These are phyloP conservation scores for California macrophylla DNA, from an alignment of 441 rosid species.

Conservation along the genomic window DNA sequence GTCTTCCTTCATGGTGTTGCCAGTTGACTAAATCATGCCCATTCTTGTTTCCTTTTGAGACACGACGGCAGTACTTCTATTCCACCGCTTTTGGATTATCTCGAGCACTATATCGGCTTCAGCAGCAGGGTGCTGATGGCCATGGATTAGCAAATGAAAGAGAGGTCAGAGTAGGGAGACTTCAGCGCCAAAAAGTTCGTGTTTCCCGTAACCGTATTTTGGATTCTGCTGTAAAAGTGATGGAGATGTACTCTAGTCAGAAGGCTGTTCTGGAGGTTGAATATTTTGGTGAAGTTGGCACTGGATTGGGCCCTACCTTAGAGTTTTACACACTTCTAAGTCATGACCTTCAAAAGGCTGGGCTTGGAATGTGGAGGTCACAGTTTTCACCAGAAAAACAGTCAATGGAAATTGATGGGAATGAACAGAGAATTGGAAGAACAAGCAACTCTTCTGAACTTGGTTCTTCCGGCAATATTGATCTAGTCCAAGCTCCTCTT, in stretches of 20 bases:
- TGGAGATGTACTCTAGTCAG: conserved; percentile 99
- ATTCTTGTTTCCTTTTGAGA: conserved; percentile 95
- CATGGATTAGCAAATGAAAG: conserved; percentile 73
- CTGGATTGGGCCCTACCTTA: conserved; percentile 96
- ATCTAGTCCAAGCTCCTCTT: conserved; percentile 62
- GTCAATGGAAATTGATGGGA: conserved; percentile 52
- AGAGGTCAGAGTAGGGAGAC: conserved; percentile 86
- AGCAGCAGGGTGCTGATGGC: conserved; percentile 99
- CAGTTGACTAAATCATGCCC: conserved; percentile 97
- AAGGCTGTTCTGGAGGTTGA: conserved; percentile 98
- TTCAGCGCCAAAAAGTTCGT: conserved; percentile 98
- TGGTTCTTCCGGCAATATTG: conserved; percentile 28
- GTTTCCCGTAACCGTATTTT: conserved; percentile 91
- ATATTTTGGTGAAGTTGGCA: conserved; percentile 99
- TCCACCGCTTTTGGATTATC: conserved; percentile 99
- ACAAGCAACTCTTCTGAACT: conserved; percentile 6
- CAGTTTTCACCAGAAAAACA: conserved; percentile 37
- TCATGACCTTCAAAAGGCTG: conserved; percentile 78
- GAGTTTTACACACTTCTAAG: conserved; percentile 96
- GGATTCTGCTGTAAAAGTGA: conserved; percentile 98
- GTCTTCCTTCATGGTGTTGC: conserved; percentile 95
- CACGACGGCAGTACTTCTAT: conserved; percentile 85
- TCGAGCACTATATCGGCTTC: conserved; percentile 90
- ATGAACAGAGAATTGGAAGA: conserved; percentile 40
- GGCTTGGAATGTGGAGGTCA: conserved; percentile 96